A percentile compares a stretch with the other conserved stretches of the same genome.
Evolutionary conservation across 345 rosid genomes (phyloP).

Genomic region (Eucalyptus fibrosa): DNA sequence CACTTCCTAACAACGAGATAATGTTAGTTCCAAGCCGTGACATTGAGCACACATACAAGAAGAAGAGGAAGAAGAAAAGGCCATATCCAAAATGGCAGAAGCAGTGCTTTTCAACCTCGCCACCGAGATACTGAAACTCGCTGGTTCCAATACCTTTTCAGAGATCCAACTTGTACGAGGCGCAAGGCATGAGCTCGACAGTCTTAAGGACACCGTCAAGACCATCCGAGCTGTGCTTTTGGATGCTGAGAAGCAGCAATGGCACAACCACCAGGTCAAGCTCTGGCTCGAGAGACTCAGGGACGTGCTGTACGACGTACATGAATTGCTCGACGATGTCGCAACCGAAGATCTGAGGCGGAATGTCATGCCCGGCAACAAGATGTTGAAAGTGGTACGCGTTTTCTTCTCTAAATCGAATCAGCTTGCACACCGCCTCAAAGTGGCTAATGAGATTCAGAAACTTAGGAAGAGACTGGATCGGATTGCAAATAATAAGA

Average conservation of each 20-base stretch:
- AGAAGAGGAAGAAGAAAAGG: too few relatives aligned
- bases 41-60: too few relatives aligned
- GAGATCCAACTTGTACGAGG: too few relatives aligned
- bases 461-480: neutral
- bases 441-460: neutral
- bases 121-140: too few relatives aligned
- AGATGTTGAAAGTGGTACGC: neutral
- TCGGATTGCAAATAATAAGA: neutral
- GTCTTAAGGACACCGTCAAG: neutral
- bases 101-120: too few relatives aligned
- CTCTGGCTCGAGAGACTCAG: constrained; percentile 1
- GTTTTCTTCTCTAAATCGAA: neutral
- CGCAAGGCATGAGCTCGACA: neutral
- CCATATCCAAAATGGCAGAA: too few relatives aligned
- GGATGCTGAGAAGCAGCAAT: neutral
- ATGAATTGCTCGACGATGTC: constrained; percentile 5
- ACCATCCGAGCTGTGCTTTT: neutral
- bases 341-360: neutral
- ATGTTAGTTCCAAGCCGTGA: rapidly evolving
- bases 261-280: neutral
- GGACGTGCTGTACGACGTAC: neutral
- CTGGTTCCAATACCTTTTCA: too few relatives aligned
- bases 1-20: too few relatives aligned
- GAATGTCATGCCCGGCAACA: neutral
- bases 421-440: neutral